These are phyloP conservation scores for Tranzscheliella williamsii DNA, from an alignment of 1,284 basidiomycete species.

Conservation along the genomic window DNA sequence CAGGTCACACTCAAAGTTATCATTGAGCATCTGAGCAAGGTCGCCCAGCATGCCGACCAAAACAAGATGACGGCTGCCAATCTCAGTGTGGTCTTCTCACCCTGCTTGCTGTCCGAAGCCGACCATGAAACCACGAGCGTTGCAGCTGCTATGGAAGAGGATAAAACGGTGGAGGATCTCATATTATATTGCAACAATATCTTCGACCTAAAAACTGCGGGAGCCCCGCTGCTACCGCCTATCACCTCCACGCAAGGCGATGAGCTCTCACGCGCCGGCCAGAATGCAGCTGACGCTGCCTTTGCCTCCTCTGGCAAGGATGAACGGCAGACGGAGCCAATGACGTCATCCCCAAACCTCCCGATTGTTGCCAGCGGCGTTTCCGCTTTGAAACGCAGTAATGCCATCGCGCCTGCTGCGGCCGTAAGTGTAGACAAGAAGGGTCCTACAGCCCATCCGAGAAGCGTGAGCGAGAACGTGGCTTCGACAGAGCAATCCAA, in stretches of 20 bases:
- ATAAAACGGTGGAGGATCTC: conserved; percentile 54
- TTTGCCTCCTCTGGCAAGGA: conserved; percentile 24
- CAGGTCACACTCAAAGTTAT: conserved; percentile 83
- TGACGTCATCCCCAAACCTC: conserved; percentile 17
- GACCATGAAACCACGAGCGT: conserved; percentile 51
- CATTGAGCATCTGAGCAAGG: conserved; percentile 82
- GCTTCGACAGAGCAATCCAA: too few relatives aligned
- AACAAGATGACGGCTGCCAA: conserved; percentile 92
- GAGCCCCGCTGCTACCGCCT: conserved; percentile 35
- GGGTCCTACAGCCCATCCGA: too few relatives aligned
- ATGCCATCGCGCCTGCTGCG: conserved; percentile 37
- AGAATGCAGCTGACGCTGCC: conserved; percentile 21
- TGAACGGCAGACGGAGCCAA: too few relatives aligned
- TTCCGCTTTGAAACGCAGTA: conserved; percentile 31
- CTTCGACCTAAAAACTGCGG: conserved; percentile 46
- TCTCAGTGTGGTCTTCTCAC: conserved; percentile 59
- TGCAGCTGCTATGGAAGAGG: conserved; percentile 56
- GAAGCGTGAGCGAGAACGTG: too few relatives aligned
- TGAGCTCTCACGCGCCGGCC: conserved; percentile 14
- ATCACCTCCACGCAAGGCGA: conserved; percentile 12
- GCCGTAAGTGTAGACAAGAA: too few relatives aligned
- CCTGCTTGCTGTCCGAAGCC: conserved; percentile 52
- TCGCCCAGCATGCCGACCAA: conserved; percentile 71
- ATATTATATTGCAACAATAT: conserved; percentile 50
- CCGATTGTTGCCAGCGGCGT: conserved; percentile 15